A percentile compares a stretch with the other conserved stretches of the same genome.
These are phyloP conservation scores for Hepatocystis sp. DNA, from an alignment of 169 alveolate species.

Conservation along the genomic window DNA sequence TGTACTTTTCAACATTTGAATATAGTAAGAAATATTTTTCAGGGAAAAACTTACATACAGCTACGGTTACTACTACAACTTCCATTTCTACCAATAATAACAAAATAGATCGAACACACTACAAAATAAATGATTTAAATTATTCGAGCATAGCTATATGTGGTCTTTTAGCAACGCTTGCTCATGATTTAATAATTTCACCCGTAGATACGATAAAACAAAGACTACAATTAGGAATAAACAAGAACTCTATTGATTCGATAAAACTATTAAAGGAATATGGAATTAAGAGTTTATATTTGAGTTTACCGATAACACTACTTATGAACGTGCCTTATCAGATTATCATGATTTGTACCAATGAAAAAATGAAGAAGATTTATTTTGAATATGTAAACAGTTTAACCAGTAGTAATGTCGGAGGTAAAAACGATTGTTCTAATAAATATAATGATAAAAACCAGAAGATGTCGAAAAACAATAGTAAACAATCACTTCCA, in stretches of 20 bases:
- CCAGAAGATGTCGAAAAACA: neutral
- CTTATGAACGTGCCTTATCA: conserved; percentile 96
- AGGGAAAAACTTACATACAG: neutral
- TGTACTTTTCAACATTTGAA: conserved; percentile 87
- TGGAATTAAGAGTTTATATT: conserved; percentile 92
- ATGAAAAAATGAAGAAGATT: conserved; percentile 92
- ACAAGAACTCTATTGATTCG: conserved; percentile 64
- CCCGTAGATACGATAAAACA: conserved; percentile 98
- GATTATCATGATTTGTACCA: conserved; percentile 92
- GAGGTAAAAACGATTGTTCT: conserved; percentile 3
- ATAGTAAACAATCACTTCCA: neutral
- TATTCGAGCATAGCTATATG: conserved; percentile 87
- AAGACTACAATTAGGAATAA: conserved; percentile 93
- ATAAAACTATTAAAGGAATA: conserved; percentile 86
- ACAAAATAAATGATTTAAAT: conserved; percentile 74
- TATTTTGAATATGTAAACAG: conserved; percentile 55
- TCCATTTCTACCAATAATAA: conserved; percentile 17
- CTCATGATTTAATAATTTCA: conserved; percentile 96
- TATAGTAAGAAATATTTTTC: conserved; percentile 49
- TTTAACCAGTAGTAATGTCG: neutral
- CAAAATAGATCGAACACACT: conserved; percentile 9
- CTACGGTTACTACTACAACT: neutral
- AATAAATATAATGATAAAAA: too few species aligned
- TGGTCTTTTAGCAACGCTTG: conserved; percentile 96
- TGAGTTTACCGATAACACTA: conserved; percentile 95